Base-by-base conservation (phyloP, 345 rosid species). In the Salix koriyanagi region DNA sequence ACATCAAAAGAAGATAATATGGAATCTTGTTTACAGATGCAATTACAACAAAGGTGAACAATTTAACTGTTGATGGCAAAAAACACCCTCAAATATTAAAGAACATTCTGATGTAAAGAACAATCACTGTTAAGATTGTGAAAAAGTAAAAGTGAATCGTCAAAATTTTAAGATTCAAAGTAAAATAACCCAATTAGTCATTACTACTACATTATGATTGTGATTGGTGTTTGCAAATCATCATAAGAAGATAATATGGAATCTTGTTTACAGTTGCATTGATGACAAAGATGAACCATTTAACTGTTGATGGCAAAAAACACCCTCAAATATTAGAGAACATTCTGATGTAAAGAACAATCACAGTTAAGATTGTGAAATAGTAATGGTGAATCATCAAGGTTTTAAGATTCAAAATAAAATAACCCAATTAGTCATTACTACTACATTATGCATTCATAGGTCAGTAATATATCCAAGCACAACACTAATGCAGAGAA, bases 1-100 rank as follows among this genome's bases (percentile, higher is more conserved):
- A 56, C 23, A 68, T 76, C 10, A 25, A 14, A 67, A n/a, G 28
- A 36, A 7, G 25, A 69, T 39, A 21, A 34, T 34, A 58, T 34
- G n/a, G 62, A 6, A 25, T 26, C 34, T 44, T 50, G 37, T 65
- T 48, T 32, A 15, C 16, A 39, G 42, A 37, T 37, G 61, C 41
- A 56, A 71, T 72, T 65, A 77, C 39, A 28, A 64, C 66, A 77
- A 18, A 28, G 28, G 58, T 4, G 2, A 76, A 62, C 28, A 56
- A 28, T 19, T 41, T 41, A 21, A 58, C 25, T 30, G 7, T 42
- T 41, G 56, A 30, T 41, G 6, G 37, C 36, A 32, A 75, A 67
- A 75, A 37, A 41, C 26, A 32, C 67, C 46, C 37, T 64, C 58
- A 64, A 44, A 5, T 48, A 65, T 32, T 10, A 11, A 13, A 65